Evolutionary conservation across 2,329 filamentous ascomycete genomes (phyloP).

Genomic region (Hirsutella minnesotensis): DNA sequence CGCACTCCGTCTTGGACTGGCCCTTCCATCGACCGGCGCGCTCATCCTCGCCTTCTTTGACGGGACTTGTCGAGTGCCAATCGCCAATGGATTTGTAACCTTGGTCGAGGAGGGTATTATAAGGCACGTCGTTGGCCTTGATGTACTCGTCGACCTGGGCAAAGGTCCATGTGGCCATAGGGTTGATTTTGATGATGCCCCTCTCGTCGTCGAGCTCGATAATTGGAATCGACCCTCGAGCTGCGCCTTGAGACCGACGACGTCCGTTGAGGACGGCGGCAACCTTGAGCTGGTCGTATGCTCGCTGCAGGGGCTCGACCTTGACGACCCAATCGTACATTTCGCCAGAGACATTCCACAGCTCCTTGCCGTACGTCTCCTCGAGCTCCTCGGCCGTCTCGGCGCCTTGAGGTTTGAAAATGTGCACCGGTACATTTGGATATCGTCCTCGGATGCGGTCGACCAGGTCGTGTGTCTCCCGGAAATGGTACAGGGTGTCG

Average conservation of each 20-base stretch:
- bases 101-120: slow-evolving; percentile 79
- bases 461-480: slow-evolving; percentile 63
- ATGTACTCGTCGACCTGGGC: slow-evolving; percentile 81
- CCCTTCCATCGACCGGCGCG: slow-evolving; percentile 95
- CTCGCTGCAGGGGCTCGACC: slow-evolving; percentile 88
- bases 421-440: slow-evolving; percentile 67
- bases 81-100: slow-evolving; percentile 99
- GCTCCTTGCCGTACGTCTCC: slow-evolving; percentile 62
- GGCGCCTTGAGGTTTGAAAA: slow-evolving; percentile 75
- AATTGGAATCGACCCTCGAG: slow-evolving; percentile 80
- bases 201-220: slow-evolving; percentile 83
- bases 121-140: slow-evolving; percentile 75
- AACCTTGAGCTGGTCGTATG: slow-evolving; percentile 78
- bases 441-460: slow-evolving; percentile 67
- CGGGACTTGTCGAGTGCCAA: slow-evolving; percentile 92
- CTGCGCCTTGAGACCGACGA: slow-evolving; percentile 81
- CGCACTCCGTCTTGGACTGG: slow-evolving; percentile 90
- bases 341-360: slow-evolving; percentile 80
- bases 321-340: slow-evolving; percentile 96
- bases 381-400: slow-evolving; percentile 69
- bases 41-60: slow-evolving; percentile 87
- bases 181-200: slow-evolving; percentile 94
- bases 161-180: slow-evolving; percentile 89
- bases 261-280: slow-evolving; percentile 87
- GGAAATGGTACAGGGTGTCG: slow-evolving; percentile 74